Evolutionary conservation across 805 yeast species (phyloP).

Genomic region (Scheffersomyces coipomensis): DNA sequence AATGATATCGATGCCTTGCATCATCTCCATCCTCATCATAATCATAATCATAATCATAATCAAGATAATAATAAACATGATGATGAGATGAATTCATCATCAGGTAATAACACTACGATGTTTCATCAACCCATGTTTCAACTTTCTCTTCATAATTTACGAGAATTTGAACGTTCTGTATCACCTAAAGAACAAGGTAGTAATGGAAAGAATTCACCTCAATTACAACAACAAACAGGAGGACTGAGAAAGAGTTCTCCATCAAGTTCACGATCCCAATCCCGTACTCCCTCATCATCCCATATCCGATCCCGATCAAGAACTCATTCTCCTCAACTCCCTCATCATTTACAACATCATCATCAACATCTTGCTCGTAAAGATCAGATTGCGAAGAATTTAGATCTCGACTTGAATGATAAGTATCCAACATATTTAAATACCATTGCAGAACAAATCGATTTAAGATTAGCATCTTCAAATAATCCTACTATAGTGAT

Average conservation of each 20-base stretch:
- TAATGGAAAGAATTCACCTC: no score
- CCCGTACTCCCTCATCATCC: no score
- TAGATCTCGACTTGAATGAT: neutral
- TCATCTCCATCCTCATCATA: slow-evolving; percentile 5
- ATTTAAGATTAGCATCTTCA: slow-evolving; percentile 61
- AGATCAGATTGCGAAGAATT: neutral
- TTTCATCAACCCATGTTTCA: slow-evolving; percentile 14
- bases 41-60: neutral
- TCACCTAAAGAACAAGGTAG: slow-evolving; percentile 25
- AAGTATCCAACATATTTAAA: slow-evolving; percentile 10
- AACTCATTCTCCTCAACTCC: neutral
- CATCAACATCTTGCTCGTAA: neutral
- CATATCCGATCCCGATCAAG: neutral
- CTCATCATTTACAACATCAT: neutral
- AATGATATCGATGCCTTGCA: neutral
- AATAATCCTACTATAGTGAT: slow-evolving; percentile 73
- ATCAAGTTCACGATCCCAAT: no score
- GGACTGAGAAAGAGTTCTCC: no score
- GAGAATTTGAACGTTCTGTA: slow-evolving; percentile 28
- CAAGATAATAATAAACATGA: neutral
- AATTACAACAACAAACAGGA: no score
- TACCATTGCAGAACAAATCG: slow-evolving; percentile 45
- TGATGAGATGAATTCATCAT: slow-evolving; percentile 9
- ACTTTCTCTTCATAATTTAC: slow-evolving; percentile 13
- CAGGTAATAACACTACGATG: no score